These are phyloP conservation scores for Podila epicladia DNA, from an alignment of 192 early-diverging fungal genomes.

Conservation along the genomic window DNA sequence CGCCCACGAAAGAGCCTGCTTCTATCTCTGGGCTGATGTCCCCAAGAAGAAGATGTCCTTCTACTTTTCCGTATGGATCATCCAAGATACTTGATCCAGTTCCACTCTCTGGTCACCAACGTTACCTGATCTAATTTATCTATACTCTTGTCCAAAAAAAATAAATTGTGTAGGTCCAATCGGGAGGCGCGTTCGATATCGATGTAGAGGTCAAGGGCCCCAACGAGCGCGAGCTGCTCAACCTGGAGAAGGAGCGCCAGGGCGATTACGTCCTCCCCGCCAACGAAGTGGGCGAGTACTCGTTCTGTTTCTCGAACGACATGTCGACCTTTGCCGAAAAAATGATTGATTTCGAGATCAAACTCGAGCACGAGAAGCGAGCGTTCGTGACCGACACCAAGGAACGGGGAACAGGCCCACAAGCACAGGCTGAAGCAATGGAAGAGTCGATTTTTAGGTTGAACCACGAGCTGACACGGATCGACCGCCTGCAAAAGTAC, in stretches of 20 bases:
- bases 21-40: conserved; percentile 81
- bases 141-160: background rate
- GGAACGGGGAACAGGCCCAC: conserved; percentile 33
- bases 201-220: conserved; percentile 92
- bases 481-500: conserved; percentile 86
- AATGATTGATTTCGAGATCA: conserved; percentile 94
- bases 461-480: conserved; percentile 67
- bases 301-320: conserved; percentile 96
- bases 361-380: conserved; percentile 88
- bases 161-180: conserved; percentile 86
- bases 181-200: conserved; percentile 96
- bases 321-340: conserved; percentile 97
- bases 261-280: conserved; percentile 95
- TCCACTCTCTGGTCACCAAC: background rate
- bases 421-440: conserved; percentile 54
- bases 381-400: conserved; percentile 11
- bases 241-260: conserved; percentile 88
- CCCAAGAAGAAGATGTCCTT: conserved; percentile 93
- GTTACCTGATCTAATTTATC: too few species aligned
- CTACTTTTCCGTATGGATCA: conserved; percentile 88
- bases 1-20: conserved; percentile 92
- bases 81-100: background rate
- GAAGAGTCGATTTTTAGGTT: conserved; percentile 70
- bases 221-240: conserved; percentile 70
- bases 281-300: conserved; percentile 87